These are phyloP conservation scores for Calocera cornea DNA, from an alignment of 768 basidiomycete genomes.

Conservation along the genomic window DNA sequence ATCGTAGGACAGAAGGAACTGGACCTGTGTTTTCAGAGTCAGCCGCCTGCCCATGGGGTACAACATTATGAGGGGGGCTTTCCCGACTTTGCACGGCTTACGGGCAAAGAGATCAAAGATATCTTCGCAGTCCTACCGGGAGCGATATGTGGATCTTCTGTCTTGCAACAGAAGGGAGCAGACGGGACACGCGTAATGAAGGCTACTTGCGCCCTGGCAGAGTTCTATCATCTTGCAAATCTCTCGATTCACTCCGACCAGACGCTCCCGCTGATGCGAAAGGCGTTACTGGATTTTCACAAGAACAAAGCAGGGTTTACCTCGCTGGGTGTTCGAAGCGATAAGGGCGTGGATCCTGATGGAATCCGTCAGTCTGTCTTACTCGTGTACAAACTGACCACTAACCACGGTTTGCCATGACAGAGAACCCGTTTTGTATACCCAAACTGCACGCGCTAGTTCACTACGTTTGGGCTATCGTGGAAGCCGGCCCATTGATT, in stretches of 20 bases:
- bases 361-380: not conserved
- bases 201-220: slow-evolving; percentile 22
- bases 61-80: no score
- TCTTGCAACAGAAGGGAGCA: not conserved
- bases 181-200: slow-evolving; percentile 5
- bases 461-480: slow-evolving; percentile 27
- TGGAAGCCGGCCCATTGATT: slow-evolving; percentile 26
- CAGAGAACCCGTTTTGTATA: slow-evolving; percentile 26
- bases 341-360: not conserved
- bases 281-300: slow-evolving; percentile 27
- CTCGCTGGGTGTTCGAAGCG: slow-evolving; percentile 21
- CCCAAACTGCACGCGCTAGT: slow-evolving; percentile 30
- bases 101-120: slow-evolving; percentile 8
- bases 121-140: slow-evolving; percentile 5
- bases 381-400: not conserved
- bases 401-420: not conserved
- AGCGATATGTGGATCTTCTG: slow-evolving; percentile 6
- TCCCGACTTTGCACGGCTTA: slow-evolving; percentile 9
- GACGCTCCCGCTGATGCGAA: no score
- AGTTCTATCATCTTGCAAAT: slow-evolving; percentile 32
- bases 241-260: slow-evolving; percentile 23
- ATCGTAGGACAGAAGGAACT: no score
- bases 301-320: slow-evolving; percentile 27
- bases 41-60: no score
- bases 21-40: no score